Evolutionary conservation across 2,329 filamentous ascomycete species (phyloP).

Genomic region (Harringtonia lauricola): DNA sequence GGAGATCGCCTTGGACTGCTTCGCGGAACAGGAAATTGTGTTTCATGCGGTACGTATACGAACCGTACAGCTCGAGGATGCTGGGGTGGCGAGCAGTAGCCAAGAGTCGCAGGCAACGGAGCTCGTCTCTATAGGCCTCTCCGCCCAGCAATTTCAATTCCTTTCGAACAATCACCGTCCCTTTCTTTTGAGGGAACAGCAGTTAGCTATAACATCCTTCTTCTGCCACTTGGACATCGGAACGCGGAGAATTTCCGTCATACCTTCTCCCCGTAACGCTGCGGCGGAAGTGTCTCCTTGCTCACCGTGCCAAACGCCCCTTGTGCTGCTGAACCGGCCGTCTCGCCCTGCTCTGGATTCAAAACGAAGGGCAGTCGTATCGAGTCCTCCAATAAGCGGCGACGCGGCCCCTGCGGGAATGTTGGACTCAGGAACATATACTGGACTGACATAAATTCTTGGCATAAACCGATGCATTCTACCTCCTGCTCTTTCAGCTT

Average conservation of each 20-base stretch:
- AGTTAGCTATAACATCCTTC: background rate
- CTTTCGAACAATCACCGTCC: background rate
- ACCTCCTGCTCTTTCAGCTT: background rate
- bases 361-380: background rate
- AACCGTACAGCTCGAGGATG: background rate
- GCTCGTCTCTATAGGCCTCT: background rate
- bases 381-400: background rate
- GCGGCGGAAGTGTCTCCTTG: background rate
- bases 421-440: background rate
- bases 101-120: background rate
- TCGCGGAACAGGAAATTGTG: background rate
- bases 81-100: background rate
- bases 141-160: background rate
- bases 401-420: background rate
- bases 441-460: background rate
- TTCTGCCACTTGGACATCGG: background rate
- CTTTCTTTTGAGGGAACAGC: background rate
- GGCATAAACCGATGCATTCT: background rate
- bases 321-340: background rate
- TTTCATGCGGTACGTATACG: background rate
- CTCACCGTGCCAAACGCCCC: background rate
- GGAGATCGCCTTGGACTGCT: background rate
- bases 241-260: background rate
- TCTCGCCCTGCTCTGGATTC: background rate
- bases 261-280: background rate